A percentile compares a stretch with the other conserved stretches of the same genome.
Evolutionary conservation across 2,329 filamentous ascomycete genomes (phyloP).

Genomic region (Calonectria pteridis): DNA sequence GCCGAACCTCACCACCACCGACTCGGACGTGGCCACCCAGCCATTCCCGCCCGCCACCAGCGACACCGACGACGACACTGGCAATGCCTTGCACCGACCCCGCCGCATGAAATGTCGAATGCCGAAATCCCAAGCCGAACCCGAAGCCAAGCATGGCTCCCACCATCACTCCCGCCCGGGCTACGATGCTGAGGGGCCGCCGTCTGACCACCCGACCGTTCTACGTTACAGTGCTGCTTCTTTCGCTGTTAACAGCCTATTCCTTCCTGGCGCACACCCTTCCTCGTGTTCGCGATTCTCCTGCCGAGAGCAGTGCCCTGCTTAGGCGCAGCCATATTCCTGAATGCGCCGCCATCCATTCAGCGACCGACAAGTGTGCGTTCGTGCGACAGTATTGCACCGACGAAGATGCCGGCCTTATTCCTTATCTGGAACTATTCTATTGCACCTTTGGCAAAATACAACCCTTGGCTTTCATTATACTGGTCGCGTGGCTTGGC

Average conservation of each 20-base stretch:
- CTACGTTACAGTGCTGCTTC: constrained; percentile 59
- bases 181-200: constrained; percentile 45
- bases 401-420: constrained; percentile 89
- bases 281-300: constrained; percentile 9
- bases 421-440: constrained; percentile 91
- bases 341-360: constrained; percentile 84
- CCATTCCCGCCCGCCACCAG: background rate
- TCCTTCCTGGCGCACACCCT: constrained; percentile 53
- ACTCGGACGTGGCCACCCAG: background rate
- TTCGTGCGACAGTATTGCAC: constrained; percentile 86
- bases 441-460: constrained; percentile 81
- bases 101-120: constrained; percentile 42
- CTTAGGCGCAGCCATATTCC: constrained; percentile 47
- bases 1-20: background rate
- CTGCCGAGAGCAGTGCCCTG: constrained; percentile 28
- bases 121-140: constrained; percentile 14
- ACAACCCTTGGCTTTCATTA: constrained; percentile 81
- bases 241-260: constrained; percentile 60
- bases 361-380: constrained; percentile 83
- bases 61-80: background rate
- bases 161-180: constrained; percentile 19
- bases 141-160: constrained; percentile 21
- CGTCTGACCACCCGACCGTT: constrained; percentile 62
- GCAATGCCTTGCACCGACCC: constrained; percentile 30
- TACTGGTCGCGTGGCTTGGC: constrained; percentile 86